Evolutionary conservation across 2,329 filamentous ascomycete genomes (phyloP).

Genomic region (Phyllosticta citribraziliensis): DNA sequence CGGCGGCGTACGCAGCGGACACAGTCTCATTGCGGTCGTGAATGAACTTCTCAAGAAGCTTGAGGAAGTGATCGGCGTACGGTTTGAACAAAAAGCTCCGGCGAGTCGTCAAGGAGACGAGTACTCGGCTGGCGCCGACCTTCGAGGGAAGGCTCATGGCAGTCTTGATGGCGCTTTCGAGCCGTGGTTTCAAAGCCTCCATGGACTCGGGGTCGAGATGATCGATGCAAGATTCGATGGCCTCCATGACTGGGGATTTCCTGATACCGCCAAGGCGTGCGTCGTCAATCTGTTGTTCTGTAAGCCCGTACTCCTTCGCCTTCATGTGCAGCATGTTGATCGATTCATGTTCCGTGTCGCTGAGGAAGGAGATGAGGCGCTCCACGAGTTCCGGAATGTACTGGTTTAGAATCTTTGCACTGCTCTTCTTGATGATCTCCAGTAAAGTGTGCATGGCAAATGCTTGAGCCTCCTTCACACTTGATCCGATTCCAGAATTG

Average conservation of each 20-base stretch:
- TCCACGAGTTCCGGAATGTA: conserved; percentile 77
- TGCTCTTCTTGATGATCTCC: conserved; percentile 79
- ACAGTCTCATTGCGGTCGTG: conserved; percentile 92
- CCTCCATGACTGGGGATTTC: conserved; percentile 81
- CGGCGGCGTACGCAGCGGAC: conserved; percentile 75
- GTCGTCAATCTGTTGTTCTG: conserved; percentile 82
- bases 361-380: conserved; percentile 70
- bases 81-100: conserved; percentile 66
- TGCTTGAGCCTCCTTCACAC: conserved; percentile 74
- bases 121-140: conserved; percentile 75
- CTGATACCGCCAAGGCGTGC: conserved; percentile 73
- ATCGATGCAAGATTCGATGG: conserved; percentile 80
- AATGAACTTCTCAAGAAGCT: conserved; percentile 67
- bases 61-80: conserved; percentile 66
- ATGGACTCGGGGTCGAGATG: conserved; percentile 72
- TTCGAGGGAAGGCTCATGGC: conserved; percentile 90
- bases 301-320: conserved; percentile 72
- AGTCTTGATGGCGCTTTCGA: conserved; percentile 72
- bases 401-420: conserved; percentile 62
- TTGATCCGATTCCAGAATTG: conserved; percentile 78
- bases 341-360: conserved; percentile 77
- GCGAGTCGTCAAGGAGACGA: conserved; percentile 75
- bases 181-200: conserved; percentile 57
- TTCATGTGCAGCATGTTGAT: conserved; percentile 92
- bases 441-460: conserved; percentile 75